Conservation (phyloP, 106 monocot species). For the Apostasia ramifera region DNA sequence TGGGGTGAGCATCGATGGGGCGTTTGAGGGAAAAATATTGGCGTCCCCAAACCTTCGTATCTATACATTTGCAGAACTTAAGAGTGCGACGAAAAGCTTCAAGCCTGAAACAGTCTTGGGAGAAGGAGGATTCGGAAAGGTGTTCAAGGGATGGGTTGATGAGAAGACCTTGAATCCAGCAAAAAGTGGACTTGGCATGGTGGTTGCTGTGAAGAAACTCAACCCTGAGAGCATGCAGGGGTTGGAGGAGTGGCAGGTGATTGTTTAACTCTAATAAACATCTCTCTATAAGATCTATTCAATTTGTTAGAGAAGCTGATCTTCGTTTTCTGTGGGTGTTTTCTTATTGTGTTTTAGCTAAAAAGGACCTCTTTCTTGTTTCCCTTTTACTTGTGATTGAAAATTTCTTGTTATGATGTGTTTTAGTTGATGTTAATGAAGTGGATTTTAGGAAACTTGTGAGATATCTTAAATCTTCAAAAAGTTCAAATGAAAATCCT, state of each 20-base stretch:
- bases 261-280: not conserved
- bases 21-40: constrained; percentile 30
- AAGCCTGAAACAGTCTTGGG: constrained; percentile 45
- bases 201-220: constrained; percentile 63
- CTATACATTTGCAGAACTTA: constrained; percentile 38
- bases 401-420: too few relatives aligned
- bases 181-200: constrained; percentile 28
- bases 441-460: too few relatives aligned
- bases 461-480: too few relatives aligned
- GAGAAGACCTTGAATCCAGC: constrained; percentile 46
- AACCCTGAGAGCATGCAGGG: constrained; percentile 58
- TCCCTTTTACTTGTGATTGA: not conserved
- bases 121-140: constrained; percentile 59
- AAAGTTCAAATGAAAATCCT: too few relatives aligned
- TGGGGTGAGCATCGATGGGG: constrained; percentile 14
- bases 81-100: constrained; percentile 40
- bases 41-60: constrained; percentile 32
- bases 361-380: not conserved
- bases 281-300: too few relatives aligned
- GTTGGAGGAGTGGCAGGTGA: constrained; percentile 54
- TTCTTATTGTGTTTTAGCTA: not conserved
- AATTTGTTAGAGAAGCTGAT: too few relatives aligned
- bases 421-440: too few relatives aligned
- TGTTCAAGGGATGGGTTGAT: constrained; percentile 60
- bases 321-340: too few relatives aligned